Percentiles rank a stretch among this genome's conserved stretches.
These are phyloP conservation scores for Linderniella brevidens DNA, from an alignment of 257 asterid species.

Conservation along the genomic window DNA sequence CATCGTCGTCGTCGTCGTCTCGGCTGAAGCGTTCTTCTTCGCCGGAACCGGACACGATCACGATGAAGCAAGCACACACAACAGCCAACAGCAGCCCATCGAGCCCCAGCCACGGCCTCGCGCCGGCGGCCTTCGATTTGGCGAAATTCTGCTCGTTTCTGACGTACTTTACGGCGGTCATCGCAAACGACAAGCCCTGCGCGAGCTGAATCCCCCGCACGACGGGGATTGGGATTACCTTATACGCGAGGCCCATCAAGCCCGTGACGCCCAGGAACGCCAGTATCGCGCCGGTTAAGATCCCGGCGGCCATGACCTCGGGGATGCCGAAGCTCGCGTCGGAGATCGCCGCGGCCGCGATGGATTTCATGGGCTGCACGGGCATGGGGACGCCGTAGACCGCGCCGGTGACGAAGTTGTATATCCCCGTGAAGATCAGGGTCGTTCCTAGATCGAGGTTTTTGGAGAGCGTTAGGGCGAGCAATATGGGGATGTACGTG, in stretches of 20 bases:
- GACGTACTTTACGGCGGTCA: constrained; percentile 69
- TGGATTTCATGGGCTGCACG: constrained; percentile 96
- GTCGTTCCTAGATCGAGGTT: constrained; percentile 81
- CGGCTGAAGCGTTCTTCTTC: constrained; percentile 1
- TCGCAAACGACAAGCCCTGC: constrained; percentile 68
- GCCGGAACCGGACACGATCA: constrained; percentile 62
- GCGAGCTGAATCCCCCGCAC: constrained; percentile 85
- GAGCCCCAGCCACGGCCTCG: constrained; percentile 75
- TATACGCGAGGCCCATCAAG: constrained; percentile 63
- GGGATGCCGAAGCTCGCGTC: constrained; percentile 52
- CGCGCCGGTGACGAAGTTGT: constrained; percentile 63
- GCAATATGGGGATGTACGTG: constrained; percentile 85
- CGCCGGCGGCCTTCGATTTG: constrained; percentile 29
- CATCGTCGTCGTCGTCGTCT: neutral
- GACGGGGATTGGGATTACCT: constrained; percentile 61
- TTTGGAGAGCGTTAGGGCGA: constrained; percentile 71
- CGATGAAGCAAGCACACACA: constrained; percentile 28
- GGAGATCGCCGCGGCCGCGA: constrained; percentile 86
- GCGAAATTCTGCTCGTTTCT: constrained; percentile 67
- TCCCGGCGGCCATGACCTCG: constrained; percentile 76
- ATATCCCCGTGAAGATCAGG: constrained; percentile 79
- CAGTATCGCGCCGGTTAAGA: constrained; percentile 50
- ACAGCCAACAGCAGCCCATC: constrained; percentile 68
- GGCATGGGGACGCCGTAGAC: constrained; percentile 89
- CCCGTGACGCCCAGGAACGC: constrained; percentile 71